Evolutionary conservation across 768 basidiomycete species (phyloP), one percentile per base, ranked within the genome.

Genomic region (Pulveroboletus sp.): DNA sequence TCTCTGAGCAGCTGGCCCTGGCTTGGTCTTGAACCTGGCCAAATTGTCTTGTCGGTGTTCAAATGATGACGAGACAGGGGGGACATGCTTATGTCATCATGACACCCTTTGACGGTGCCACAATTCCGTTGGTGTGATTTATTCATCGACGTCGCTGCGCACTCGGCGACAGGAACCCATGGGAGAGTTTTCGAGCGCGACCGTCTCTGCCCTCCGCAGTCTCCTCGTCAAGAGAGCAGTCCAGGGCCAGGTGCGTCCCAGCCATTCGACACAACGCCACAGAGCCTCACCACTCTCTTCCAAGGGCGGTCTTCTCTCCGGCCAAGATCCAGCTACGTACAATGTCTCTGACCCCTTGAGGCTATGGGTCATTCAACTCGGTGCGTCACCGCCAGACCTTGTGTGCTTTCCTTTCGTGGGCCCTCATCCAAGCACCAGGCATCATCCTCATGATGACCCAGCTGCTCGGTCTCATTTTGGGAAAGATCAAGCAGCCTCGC

Each of bases 391-490:
- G 14, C 33, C 18, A 8, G 15, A 59, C n/a, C 9, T 14, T 12
- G 0, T 8, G 24, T 17, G 28, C 9, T 17, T 30, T 31, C 15
- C 11, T 21, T 17, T 6, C 46, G 4, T 40, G 39, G 32, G 15
- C 6, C 8, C 51, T 57, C 24, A 60, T 39, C 37, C 28, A 41
- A 6, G 14, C 30, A 37, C 67, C 67, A 82, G 86, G 67, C 4
- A 38, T 86, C 43, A 80, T 97, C 57, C 93, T 98, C 71, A 76
- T 96, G 49, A 82, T 93, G 76, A 82, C 83, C 33, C 89, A 93
- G 61, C 50, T 86, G 6, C 80, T 97, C 9, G 76, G 81, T 0
- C 67, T 88, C 17, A 50, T 79, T 44, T 74, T 96, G 18, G 66
- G 72, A 8, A 82, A 76, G 48, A 81, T 95, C 32, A 82, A 81